Evolutionary conservation across 306 rosid species (phyloP), one percentile per base, ranked within the genome.

Genomic region (Citrullus colocynthis): DNA sequence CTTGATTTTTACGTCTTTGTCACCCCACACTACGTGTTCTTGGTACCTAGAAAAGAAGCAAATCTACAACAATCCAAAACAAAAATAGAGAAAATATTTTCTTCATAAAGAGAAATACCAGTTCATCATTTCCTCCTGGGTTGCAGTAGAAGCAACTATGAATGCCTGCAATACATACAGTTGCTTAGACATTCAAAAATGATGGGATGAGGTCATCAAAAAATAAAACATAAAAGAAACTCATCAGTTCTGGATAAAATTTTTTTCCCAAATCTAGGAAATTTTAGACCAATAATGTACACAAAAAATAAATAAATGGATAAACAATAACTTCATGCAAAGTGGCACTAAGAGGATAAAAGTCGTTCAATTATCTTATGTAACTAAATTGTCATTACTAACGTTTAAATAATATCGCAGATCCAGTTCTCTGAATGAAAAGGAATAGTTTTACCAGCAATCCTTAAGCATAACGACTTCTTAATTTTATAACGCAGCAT

Each of bases 11-110:
- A 88, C 20, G 37, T 95, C 97, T 85, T 92, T 90, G 85, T 95
- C 97, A 83, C 89, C 93, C 99, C 99, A 92, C 80, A 95, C 97
- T 45, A 95, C 84, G 83, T 87, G 99, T 75, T 92, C 97, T 52
- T 84, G 88, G 72, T 92, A 92, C 99, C 99, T 92, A 65, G 80
- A 74, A 76, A 48, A 74, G 74, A 66, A 81, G 82, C 70, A 80
- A 78, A 75, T 48, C 15, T 12, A 30, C 49, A 60, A 71, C 44
- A 49, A 3, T 13, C 32, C 76, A 6, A 72, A 24, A 28, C 15
- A 59, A 49, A 44, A 45, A 70, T 2, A 12, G 15, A 10, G 16
- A 75, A 7, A 58, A 36, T 28, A 56, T 24, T 30, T 11, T 28
- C 51, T 63, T 20, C 48, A 30, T 21, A 58, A 14, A 59, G 63